phyloP scores from a whole-genome alignment of 1,139 yeast species.

The Diutina sp. region DNA sequence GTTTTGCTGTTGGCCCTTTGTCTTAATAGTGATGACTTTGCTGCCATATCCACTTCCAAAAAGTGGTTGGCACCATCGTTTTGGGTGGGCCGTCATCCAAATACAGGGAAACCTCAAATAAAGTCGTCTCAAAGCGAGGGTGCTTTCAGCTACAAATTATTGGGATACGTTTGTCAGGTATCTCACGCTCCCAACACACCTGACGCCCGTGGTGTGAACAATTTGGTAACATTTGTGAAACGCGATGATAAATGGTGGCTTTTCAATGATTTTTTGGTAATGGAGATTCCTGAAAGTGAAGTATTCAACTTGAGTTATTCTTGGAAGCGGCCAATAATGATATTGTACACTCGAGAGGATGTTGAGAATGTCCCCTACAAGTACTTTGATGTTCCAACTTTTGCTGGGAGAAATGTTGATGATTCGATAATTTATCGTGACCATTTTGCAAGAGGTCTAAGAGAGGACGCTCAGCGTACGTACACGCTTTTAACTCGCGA shows the following conservation, averaged over 20 bases:
- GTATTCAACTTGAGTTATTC: slow-evolving; percentile 51
- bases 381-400: slow-evolving; percentile 12
- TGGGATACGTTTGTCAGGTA: slow-evolving; percentile 61
- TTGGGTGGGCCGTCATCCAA: slow-evolving; percentile 11
- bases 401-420: slow-evolving; percentile 27
- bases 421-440: slow-evolving; percentile 61
- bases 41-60: slow-evolving; percentile 18
- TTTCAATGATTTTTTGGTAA: slow-evolving; percentile 88
- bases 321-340: slow-evolving; percentile 79
- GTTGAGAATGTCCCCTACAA: slow-evolving; percentile 12
- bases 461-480: slow-evolving; percentile 47
- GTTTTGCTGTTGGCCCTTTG: slow-evolving; percentile 51
- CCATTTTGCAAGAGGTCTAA: slow-evolving; percentile 59
- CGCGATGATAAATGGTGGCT: slow-evolving; percentile 53
- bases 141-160: slow-evolving; percentile 35
- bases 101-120: slow-evolving; percentile 14
- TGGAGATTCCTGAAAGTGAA: slow-evolving; percentile 61
- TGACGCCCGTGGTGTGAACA: slow-evolving; percentile 23
- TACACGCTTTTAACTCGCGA: slow-evolving; percentile 50
- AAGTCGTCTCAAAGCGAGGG: slow-evolving; percentile 21
- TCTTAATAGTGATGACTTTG: slow-evolving; percentile 37
- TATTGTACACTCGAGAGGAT: slow-evolving; percentile 42
- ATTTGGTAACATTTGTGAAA: slow-evolving; percentile 44
- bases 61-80: slow-evolving; percentile 55
- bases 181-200: slow-evolving; percentile 33